Percentiles rank a stretch among this genome's conserved stretches.
These are phyloP conservation scores for Gossypium davidsonii DNA, from an alignment of 441 rosid species.

Conservation along the genomic window DNA sequence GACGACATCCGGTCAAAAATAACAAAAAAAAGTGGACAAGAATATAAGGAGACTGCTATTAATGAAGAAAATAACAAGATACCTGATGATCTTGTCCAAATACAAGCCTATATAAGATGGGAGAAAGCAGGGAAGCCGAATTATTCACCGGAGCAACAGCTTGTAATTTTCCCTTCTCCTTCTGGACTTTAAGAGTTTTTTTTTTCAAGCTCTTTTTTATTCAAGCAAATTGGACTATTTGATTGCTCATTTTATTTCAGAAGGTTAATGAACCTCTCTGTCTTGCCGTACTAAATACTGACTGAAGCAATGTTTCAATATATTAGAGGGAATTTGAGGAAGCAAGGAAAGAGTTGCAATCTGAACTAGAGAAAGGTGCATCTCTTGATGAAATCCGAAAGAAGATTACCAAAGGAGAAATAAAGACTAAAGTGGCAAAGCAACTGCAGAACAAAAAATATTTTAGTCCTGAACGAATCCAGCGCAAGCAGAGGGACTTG, in stretches of 20 bases:
- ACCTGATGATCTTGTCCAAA: conserved; percentile 59
- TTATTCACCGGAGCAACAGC: conserved; percentile 52
- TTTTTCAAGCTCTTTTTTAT: background rate
- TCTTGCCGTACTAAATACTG: conserved; percentile 10
- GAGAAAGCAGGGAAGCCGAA: conserved; percentile 74
- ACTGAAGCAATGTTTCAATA: conserved; percentile 10
- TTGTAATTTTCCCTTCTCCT: conserved; percentile 33
- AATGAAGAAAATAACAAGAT: conserved; percentile 30
- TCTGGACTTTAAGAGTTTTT: conserved; percentile 6
- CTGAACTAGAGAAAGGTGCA: conserved; percentile 52
- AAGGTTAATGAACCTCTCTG: conserved; percentile 8
- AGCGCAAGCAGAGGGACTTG: conserved; percentile 72
- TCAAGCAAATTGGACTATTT: background rate
- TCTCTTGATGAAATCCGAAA: conserved; percentile 51
- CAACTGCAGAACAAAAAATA: conserved; percentile 40
- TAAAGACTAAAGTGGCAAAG: conserved; percentile 46
- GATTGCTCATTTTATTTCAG: background rate
- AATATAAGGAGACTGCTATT: conserved; percentile 33
- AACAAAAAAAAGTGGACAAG: conserved; percentile 38
- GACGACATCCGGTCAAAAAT: conserved; percentile 65
- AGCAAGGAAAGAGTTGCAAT: conserved; percentile 59
- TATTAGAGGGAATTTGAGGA: conserved; percentile 61
- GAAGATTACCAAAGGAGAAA: conserved; percentile 52
- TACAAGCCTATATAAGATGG: conserved; percentile 66
- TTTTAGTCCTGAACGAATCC: conserved; percentile 50